Evolutionary conservation across 352 stramenopile species (phyloP).

Genomic region (Globisporangium spinosum): DNA sequence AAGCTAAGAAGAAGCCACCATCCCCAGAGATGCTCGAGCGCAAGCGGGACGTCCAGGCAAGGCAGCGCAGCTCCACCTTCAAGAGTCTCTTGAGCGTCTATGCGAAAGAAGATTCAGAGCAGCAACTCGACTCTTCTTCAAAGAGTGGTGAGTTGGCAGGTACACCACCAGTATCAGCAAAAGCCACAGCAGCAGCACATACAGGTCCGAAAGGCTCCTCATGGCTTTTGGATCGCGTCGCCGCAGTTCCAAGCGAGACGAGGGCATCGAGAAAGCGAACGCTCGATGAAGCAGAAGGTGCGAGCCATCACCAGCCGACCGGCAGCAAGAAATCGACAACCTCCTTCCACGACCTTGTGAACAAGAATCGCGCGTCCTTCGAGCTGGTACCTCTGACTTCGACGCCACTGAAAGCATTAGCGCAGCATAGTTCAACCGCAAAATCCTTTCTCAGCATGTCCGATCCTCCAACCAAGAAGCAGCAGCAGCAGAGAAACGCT

Average conservation of each 20-base stretch:
- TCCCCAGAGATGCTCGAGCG: constrained; percentile 17
- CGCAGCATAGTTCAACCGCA: constrained; percentile 13
- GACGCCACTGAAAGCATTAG: constrained; percentile 1
- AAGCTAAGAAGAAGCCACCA: neutral
- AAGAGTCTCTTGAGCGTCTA: constrained; percentile 17
- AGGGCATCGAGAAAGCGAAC: constrained; percentile 10
- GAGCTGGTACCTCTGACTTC: constrained; percentile 6
- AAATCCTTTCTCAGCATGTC: neutral
- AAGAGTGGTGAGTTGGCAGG: constrained; percentile 8
- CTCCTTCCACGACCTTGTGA: constrained; percentile 38
- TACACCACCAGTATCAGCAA: neutral
- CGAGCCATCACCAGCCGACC: neutral
- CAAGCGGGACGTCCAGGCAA: constrained; percentile 12
- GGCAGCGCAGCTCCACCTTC: constrained; percentile 23
- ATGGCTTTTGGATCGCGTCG: constrained; percentile 22
- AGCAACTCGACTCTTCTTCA: neutral
- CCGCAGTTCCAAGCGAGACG: constrained; percentile 7
- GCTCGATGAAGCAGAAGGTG: neutral
- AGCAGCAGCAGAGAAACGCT: neutral
- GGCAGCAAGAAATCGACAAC: constrained; percentile 11
- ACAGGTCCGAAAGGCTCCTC: constrained; percentile 16
- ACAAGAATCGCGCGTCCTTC: constrained; percentile 23
- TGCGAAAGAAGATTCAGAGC: neutral
- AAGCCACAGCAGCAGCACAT: neutral
- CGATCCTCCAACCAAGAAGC: constrained; percentile 7